Conservation (phyloP, 2,329 filamentous ascomycete species). For the Plectosphaerella plurivora region DNA sequence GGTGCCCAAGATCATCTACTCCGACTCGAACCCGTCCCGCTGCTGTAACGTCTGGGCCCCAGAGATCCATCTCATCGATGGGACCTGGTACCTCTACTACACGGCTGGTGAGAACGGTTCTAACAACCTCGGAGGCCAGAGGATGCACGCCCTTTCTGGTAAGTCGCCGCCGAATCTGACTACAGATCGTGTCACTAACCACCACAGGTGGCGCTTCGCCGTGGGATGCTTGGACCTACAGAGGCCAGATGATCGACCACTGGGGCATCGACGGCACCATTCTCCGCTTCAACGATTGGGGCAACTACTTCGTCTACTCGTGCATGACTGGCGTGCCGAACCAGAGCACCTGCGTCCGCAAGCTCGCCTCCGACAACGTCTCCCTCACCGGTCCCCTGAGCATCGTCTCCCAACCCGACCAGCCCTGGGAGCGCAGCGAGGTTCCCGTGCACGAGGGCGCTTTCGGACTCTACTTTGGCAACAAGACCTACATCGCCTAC, state of each 20-base stretch:
- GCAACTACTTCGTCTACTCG: slow-evolving; percentile 51
- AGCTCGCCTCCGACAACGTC: slow-evolving; percentile 32
- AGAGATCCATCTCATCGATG: slow-evolving; percentile 47
- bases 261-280: slow-evolving; percentile 53
- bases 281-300: slow-evolving; percentile 37
- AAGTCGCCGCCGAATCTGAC: slow-evolving; percentile 1
- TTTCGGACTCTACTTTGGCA: slow-evolving; percentile 46
- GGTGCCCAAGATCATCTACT: slow-evolving; percentile 45
- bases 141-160: slow-evolving; percentile 47
- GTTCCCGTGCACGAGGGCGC: slow-evolving; percentile 52
- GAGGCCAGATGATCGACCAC: slow-evolving; percentile 37
- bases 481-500: slow-evolving; percentile 48
- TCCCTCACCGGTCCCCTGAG: slow-evolving; percentile 36
- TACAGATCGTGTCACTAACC: neutral
- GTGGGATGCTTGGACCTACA: slow-evolving; percentile 47
- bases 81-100: slow-evolving; percentile 52
- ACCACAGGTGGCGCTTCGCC: slow-evolving; percentile 41
- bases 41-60: slow-evolving; percentile 57
- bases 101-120: slow-evolving; percentile 37
- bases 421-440: slow-evolving; percentile 44
- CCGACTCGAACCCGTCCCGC: slow-evolving; percentile 36
- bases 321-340: slow-evolving; percentile 38
- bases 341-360: slow-evolving; percentile 32
- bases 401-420: slow-evolving; percentile 46
- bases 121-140: slow-evolving; percentile 41